Evolutionary conservation across 768 basidiomycete genomes (phyloP).

Genomic region (Suillus subalutaceus): DNA sequence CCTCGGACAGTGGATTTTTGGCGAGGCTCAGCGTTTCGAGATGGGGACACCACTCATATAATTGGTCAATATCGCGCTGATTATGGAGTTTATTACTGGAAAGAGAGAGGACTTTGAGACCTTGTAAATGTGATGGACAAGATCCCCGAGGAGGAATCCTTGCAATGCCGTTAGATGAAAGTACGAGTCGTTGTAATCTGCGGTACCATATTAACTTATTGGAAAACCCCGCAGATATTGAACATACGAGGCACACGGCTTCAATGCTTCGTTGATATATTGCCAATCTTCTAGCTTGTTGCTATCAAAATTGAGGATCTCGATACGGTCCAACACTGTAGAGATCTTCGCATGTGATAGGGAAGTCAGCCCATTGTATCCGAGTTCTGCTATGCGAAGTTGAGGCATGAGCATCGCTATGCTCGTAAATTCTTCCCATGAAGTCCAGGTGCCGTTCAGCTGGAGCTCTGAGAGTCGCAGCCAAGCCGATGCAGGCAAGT

Average conservation of each 20-base stretch:
- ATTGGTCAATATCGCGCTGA: slow-evolving; percentile 68
- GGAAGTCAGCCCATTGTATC: slow-evolving; percentile 60
- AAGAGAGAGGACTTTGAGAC: slow-evolving; percentile 62
- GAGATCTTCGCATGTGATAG: slow-evolving; percentile 26
- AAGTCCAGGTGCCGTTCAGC: slow-evolving; percentile 70
- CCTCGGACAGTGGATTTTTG: slow-evolving; percentile 67
- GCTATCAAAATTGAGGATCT: slow-evolving; percentile 68
- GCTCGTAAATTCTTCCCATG: slow-evolving; percentile 68
- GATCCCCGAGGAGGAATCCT: slow-evolving; percentile 43
- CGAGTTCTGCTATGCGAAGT: slow-evolving; percentile 64
- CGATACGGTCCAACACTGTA: slow-evolving; percentile 35
- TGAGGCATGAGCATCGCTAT: slow-evolving; percentile 55
- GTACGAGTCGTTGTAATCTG: slow-evolving; percentile 65
- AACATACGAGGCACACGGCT: slow-evolving; percentile 47
- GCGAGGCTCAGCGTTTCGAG: slow-evolving; percentile 62
- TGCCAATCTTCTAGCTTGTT: slow-evolving; percentile 66
- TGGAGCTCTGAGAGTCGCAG: slow-evolving; percentile 62
- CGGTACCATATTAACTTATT: not conserved
- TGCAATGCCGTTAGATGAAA: slow-evolving; percentile 63
- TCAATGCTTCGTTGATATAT: slow-evolving; percentile 47
- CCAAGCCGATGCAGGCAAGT: slow-evolving; percentile 47
- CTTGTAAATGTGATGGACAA: slow-evolving; percentile 28
- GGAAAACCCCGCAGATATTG: not conserved
- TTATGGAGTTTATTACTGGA: slow-evolving; percentile 57
- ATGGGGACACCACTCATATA: slow-evolving; percentile 69